phyloP scores from a whole-genome alignment of 2,329 filamentous ascomycete species.

The Botryotinia calthae region DNA sequence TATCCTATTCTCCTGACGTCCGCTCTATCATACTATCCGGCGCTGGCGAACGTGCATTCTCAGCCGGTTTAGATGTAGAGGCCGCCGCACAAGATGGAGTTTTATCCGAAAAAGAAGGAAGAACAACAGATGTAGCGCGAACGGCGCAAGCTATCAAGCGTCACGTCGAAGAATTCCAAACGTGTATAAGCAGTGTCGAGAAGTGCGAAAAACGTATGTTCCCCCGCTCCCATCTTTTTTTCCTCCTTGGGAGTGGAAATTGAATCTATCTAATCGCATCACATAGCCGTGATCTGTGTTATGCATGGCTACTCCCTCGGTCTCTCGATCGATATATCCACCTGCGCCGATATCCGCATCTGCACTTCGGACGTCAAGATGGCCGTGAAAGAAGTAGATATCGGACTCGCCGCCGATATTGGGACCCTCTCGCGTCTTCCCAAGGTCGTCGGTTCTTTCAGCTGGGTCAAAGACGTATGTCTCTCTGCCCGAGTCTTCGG shows the following conservation, averaged over 20 bases:
- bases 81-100: conserved; percentile 57
- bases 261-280: neutral
- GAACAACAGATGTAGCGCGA: conserved; percentile 57
- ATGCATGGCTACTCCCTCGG: conserved; percentile 78
- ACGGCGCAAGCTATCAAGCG: conserved; percentile 60
- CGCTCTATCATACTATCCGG: conserved; percentile 78
- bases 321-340: conserved; percentile 71
- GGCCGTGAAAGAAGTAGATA: conserved; percentile 78
- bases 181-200: conserved; percentile 72
- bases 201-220: conserved; percentile 80
- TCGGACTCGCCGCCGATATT: conserved; percentile 76
- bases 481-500: conserved; percentile 68
- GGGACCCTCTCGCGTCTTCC: conserved; percentile 72
- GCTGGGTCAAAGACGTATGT: conserved; percentile 78
- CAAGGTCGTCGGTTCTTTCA: conserved; percentile 66
- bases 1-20: conserved; percentile 70
- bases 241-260: neutral
- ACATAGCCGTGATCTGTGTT: conserved; percentile 71
- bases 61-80: conserved; percentile 78
- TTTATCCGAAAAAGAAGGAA: conserved; percentile 36
- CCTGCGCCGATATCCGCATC: conserved; percentile 69
- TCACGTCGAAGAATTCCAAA: conserved; percentile 77
- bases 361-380: conserved; percentile 59
- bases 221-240: neutral
- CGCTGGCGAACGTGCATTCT: conserved; percentile 80